Evolutionary conservation across 1,284 basidiomycete species (phyloP).

Genomic region (Tilletia horrida): DNA sequence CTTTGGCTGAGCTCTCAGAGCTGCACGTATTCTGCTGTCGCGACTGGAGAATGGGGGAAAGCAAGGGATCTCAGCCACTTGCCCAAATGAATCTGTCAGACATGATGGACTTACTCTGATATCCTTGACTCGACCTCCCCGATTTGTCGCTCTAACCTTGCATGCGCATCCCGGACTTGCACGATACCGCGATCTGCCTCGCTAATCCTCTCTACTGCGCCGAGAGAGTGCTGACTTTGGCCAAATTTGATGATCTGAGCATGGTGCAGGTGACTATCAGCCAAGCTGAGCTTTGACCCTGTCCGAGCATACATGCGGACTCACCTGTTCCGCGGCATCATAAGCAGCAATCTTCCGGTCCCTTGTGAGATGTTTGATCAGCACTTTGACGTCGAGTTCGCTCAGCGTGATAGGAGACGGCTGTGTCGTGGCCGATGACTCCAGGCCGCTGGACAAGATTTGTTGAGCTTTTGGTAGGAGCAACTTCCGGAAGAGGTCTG

Average conservation of each 20-base stretch:
- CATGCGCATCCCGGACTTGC: conserved; percentile 68
- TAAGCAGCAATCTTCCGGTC: conserved; percentile 67
- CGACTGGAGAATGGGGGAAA: conserved; percentile 58
- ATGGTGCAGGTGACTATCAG: no score
- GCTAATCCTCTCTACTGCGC: conserved; percentile 58
- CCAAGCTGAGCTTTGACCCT: no score
- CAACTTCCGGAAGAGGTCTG: conserved; percentile 16
- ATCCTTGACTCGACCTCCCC: conserved; percentile 67
- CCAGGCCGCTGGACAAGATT: conserved; percentile 13
- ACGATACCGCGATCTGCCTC: conserved; percentile 71
- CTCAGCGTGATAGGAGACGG: conserved; percentile 55
- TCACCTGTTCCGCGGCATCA: conserved; percentile 63
- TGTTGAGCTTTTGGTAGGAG: conserved; percentile 18
- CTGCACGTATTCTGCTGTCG: conserved; percentile 59
- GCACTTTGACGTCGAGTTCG: conserved; percentile 66
- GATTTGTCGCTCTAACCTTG: conserved; percentile 67
- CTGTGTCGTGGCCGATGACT: background rate
- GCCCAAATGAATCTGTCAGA: background rate
- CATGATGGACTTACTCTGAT: conserved; percentile 61
- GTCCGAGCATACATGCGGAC: conserved; percentile 30
- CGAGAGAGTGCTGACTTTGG: background rate
- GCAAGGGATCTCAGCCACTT: background rate
- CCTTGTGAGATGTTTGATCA: conserved; percentile 73
- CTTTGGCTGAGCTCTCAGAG: conserved; percentile 63
- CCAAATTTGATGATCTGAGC: conserved; percentile 35